Evolutionary conservation across 108 stramenopile species (phyloP).

Genomic region (Discostella stelligeroides): DNA sequence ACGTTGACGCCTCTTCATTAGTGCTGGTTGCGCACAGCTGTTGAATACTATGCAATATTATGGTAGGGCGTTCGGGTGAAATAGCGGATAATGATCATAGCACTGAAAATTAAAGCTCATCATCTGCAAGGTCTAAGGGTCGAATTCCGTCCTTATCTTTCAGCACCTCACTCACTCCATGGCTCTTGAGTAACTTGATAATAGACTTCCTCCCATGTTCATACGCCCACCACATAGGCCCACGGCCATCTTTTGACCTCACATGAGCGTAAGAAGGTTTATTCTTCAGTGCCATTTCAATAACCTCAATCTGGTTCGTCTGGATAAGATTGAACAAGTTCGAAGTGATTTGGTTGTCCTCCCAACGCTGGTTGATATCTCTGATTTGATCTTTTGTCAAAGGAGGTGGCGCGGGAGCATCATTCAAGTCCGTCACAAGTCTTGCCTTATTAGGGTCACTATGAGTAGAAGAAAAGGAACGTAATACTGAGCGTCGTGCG

Average conservation of each 20-base stretch:
- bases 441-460: slow-evolving; percentile 52
- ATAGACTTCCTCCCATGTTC: slow-evolving; percentile 69
- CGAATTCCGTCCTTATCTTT: slow-evolving; percentile 76
- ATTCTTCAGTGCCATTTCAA: slow-evolving; percentile 46
- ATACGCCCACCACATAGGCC: slow-evolving; percentile 90
- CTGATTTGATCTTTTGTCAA: slow-evolving; percentile 61
- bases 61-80: no score
- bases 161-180: slow-evolving; percentile 69
- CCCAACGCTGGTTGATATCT: slow-evolving; percentile 70
- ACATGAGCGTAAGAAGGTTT: slow-evolving; percentile 66
- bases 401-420: slow-evolving; percentile 6
- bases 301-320: slow-evolving; percentile 41
- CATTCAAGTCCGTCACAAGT: slow-evolving; percentile 7
- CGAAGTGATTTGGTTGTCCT: slow-evolving; percentile 67
- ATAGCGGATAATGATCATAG: no score
- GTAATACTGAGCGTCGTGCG: background rate
- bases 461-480: background rate
- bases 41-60: no score
- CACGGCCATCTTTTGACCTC: slow-evolving; percentile 58
- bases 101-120: slow-evolving; percentile 20
- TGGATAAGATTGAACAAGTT: slow-evolving; percentile 71
- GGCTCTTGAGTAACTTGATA: slow-evolving; percentile 62
- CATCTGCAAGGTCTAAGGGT: slow-evolving; percentile 52
- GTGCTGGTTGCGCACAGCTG: no score
- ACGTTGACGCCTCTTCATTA: no score